These are phyloP conservation scores for Chalciporus chontae DNA, from an alignment of 768 basidiomycete genomes.

Conservation along the genomic window DNA sequence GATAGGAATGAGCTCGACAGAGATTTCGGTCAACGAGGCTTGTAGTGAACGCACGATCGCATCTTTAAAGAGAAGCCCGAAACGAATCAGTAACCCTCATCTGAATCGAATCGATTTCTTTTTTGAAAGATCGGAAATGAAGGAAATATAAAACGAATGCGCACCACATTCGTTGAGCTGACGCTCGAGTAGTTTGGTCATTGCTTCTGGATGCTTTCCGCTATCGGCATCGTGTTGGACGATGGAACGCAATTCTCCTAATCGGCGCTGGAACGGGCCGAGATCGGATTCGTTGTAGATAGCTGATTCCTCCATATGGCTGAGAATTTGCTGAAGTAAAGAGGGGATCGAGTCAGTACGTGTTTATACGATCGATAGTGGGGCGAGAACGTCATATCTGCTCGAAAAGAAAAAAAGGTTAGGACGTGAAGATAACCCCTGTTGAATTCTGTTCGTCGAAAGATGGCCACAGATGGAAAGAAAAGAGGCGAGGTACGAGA, in stretches of 20 bases:
- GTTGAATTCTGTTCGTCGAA: neutral
- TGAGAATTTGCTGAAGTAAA: conserved; percentile 76
- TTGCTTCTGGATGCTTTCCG: conserved; percentile 78
- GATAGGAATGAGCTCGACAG: conserved; percentile 84
- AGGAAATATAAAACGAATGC: conserved; percentile 28
- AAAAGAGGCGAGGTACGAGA: conserved; percentile 1
- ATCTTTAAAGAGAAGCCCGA: conserved; percentile 43
- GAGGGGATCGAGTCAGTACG: conserved; percentile 23
- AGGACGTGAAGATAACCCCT: conserved; percentile 14
- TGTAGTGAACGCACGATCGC: conserved; percentile 73
- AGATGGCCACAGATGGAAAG: conserved; percentile 2
- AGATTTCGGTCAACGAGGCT: conserved; percentile 82
- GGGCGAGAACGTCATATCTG: conserved; percentile 22
- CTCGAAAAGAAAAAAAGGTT: conserved; percentile 18
- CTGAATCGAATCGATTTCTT: conserved; percentile 1
- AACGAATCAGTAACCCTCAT: neutral
- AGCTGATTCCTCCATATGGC: conserved; percentile 93
- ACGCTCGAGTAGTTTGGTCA: conserved; percentile 85
- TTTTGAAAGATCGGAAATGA: conserved; percentile 1
- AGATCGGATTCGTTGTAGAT: conserved; percentile 93
- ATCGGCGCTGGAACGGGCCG: conserved; percentile 77
- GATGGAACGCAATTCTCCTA: conserved; percentile 80
- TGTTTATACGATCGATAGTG: conserved; percentile 16
- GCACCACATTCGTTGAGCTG: conserved; percentile 90
- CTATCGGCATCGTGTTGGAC: conserved; percentile 78